Evolutionary conservation across 2,329 filamentous ascomycete genomes (phyloP), one percentile per base, ranked within the genome.

Genomic region (Didymella keratinophila): DNA sequence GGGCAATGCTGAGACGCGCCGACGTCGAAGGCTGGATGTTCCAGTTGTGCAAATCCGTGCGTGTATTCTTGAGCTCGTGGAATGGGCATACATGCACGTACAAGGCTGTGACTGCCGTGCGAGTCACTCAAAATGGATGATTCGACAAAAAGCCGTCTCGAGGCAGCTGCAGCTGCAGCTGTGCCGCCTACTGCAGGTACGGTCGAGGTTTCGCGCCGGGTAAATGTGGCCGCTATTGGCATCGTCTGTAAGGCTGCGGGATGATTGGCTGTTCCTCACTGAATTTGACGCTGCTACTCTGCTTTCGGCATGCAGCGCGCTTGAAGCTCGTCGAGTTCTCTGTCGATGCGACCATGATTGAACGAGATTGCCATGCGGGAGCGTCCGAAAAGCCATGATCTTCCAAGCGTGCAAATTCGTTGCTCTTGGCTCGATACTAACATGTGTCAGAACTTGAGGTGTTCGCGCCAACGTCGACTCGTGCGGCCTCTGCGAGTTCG

Each of bases 141-240:
- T 20, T 14, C 12, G 20, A 42, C 39, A 16, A 3, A 16, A 14
- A n/a, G 11, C 16, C 18, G 11, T 16, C 21, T 42, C 20, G 20
- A 42, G 14, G 21, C 20, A 43, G 6, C n/a, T n/a, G n/a, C n/a
- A n/a, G n/a, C n/a, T n/a, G n/a, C 11, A 36, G 16, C 45, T 25
- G 20, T 20, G 32, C 45, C 44, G 32, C 45, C 45, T 27, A 28
- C 45, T 37, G 45, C 45, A 37, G 45, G 45, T 36, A 36, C 45
- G 28, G 20, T 37, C 30, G 16, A 25, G 12, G 14, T 47, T 23
- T 7, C 10, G 18, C 44, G 14, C 23, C 44, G 18, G 18, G 18
- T 21, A 37, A 36, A 37, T 37, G 45, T 34, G 32, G 30, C 21
- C 45, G 20, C 45, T 2, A 8, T 32, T 39, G 18, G 36, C 36